Evolutionary conservation across 1,139 yeast species (phyloP).

Genomic region (Maudiozyma humilis): DNA sequence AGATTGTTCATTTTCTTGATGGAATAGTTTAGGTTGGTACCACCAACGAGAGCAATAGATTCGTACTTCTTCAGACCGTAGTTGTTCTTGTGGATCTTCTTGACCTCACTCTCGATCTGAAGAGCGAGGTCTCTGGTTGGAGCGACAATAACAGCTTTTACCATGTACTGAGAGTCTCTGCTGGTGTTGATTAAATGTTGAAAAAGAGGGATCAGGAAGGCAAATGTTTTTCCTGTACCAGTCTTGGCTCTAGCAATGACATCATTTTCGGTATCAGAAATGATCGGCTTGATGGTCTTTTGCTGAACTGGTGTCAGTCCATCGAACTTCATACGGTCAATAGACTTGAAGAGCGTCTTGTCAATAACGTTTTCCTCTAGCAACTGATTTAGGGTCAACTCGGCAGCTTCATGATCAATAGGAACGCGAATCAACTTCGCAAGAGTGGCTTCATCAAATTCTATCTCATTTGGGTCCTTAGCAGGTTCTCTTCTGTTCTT

Average conservation of each 20-base stretch:
- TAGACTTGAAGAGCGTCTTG: slow-evolving; percentile 29
- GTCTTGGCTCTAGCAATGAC: slow-evolving; percentile 86
- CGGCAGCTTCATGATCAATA: slow-evolving; percentile 12
- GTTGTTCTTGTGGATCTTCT: slow-evolving; percentile 35
- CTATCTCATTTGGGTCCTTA: slow-evolving; percentile 10
- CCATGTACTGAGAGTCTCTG: slow-evolving; percentile 25
- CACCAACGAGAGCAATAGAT: slow-evolving; percentile 44
- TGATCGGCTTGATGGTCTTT: slow-evolving; percentile 58
- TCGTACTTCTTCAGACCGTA: slow-evolving; percentile 31
- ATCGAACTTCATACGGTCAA: slow-evolving; percentile 38
- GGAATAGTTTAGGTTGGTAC: slow-evolving; percentile 37
- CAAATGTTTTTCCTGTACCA: slow-evolving; percentile 91
- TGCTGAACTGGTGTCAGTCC: slow-evolving; percentile 75
- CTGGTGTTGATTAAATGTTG: slow-evolving; percentile 42
- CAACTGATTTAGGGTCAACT: slow-evolving; percentile 23
- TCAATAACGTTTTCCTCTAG: slow-evolving; percentile 22
- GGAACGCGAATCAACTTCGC: slow-evolving; percentile 19
- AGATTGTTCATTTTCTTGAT: slow-evolving; percentile 29
- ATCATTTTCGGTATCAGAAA: slow-evolving; percentile 45
- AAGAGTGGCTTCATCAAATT: slow-evolving; percentile 10
- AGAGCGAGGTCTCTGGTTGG: slow-evolving; percentile 91
- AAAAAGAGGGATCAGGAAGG: slow-evolving; percentile 73
- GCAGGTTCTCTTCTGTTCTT: neutral
- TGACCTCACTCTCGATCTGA: slow-evolving; percentile 67
- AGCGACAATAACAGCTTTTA: slow-evolving; percentile 62